Conservation (phyloP, 768 basidiomycete genomes). For the Butyriboletus loyo region DNA sequence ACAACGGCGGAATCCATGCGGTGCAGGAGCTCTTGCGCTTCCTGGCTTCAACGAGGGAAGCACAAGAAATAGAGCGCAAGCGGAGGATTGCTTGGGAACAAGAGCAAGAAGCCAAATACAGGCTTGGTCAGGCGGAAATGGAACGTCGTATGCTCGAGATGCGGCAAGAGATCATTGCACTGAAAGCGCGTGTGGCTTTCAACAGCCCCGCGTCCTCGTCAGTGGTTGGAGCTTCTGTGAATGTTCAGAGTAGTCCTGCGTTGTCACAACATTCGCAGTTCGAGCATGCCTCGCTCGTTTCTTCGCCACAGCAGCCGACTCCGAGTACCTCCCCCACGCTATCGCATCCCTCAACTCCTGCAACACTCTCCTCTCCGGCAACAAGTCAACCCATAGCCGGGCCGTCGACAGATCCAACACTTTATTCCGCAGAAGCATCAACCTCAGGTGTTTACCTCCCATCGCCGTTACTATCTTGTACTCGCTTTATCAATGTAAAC, state of each 20-base stretch:
- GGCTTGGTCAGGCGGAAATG: slow-evolving; percentile 55
- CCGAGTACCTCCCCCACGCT: slow-evolving; percentile 30
- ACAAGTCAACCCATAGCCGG: slow-evolving; percentile 11
- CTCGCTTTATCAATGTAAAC: slow-evolving; percentile 22
- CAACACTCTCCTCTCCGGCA: slow-evolving; percentile 18
- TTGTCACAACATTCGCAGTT: slow-evolving; percentile 9
- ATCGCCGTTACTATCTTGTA: slow-evolving; percentile 16
- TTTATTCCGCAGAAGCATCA: slow-evolving; percentile 4
- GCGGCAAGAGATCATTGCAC: slow-evolving; percentile 48
- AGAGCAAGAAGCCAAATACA: slow-evolving; percentile 60
- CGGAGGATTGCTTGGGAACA: slow-evolving; percentile 66
- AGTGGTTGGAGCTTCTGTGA: not conserved
- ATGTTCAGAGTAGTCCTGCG: not conserved
- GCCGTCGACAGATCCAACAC: slow-evolving; percentile 1
- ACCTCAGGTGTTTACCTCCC: slow-evolving; percentile 2
- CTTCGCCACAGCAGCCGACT: slow-evolving; percentile 27
- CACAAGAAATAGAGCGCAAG: slow-evolving; percentile 57
- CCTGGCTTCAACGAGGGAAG: slow-evolving; percentile 53
- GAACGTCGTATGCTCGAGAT: slow-evolving; percentile 54
- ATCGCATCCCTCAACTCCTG: slow-evolving; percentile 28
- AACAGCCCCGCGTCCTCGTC: slow-evolving; percentile 11
- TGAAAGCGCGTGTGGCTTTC: slow-evolving; percentile 40
- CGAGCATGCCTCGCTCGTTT: slow-evolving; percentile 1
- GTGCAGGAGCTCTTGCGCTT: slow-evolving; percentile 63
- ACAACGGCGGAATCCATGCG: slow-evolving; percentile 39